Evolutionary conservation across 2,329 filamentous ascomycete species (phyloP).

Genomic region (Pestalotiopsis sp.): DNA sequence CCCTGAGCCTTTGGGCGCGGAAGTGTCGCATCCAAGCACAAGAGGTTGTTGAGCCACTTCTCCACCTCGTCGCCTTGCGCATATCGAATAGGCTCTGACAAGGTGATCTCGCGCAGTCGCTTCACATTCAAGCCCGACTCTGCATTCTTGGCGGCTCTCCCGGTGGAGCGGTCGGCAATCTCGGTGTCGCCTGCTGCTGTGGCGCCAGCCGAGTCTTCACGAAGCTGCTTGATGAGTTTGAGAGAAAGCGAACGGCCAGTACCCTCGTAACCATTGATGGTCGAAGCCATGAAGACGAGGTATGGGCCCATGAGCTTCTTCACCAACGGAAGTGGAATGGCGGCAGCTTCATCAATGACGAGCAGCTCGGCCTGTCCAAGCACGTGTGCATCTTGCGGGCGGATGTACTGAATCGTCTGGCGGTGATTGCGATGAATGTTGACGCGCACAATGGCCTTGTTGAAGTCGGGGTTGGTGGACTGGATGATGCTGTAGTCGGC

Average conservation of each 20-base stretch:
- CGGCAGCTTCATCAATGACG: conserved; percentile 96
- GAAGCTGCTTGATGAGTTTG: conserved; percentile 95
- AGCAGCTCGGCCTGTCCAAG: conserved; percentile 92
- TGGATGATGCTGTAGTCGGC: conserved; percentile 98
- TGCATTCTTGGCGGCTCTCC: conserved; percentile 67
- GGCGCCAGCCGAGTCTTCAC: conserved; percentile 81
- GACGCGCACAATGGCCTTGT: conserved; percentile 96
- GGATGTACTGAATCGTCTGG: conserved; percentile 98
- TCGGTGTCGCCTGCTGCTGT: conserved; percentile 58
- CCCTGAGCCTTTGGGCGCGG: conserved; percentile 77
- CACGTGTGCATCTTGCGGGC: conserved; percentile 93
- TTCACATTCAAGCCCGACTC: conserved; percentile 68
- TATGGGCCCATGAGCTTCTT: conserved; percentile 95
- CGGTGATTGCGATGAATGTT: conserved; percentile 94
- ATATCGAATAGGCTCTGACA: conserved; percentile 94
- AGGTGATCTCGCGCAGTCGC: conserved; percentile 86
- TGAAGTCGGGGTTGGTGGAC: conserved; percentile 97
- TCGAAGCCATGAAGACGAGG: conserved; percentile 98
- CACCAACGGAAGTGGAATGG: conserved; percentile 91
- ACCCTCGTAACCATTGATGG: conserved; percentile 98
- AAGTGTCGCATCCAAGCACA: conserved; percentile 91
- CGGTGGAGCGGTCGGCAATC: conserved; percentile 78
- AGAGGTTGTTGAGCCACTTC: conserved; percentile 91
- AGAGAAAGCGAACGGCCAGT: conserved; percentile 92
- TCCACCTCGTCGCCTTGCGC: conserved; percentile 88